Conservation (phyloP, 352 stramenopile species). For the Pythium sp. region DNA sequence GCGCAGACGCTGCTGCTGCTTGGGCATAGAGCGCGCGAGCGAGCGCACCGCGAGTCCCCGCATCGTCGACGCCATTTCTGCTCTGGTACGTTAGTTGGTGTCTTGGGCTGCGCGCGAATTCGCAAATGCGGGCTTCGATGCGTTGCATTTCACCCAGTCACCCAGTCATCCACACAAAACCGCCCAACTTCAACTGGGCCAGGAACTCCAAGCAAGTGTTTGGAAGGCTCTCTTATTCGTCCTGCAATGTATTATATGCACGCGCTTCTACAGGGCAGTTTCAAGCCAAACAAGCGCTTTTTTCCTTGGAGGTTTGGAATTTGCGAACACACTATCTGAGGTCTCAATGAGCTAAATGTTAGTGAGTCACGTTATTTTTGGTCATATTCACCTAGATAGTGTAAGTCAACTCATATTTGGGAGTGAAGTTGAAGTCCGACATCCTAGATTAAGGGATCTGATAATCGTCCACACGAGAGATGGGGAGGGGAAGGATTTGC, state of each 20-base stretch:
- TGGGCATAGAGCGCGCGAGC: not conserved
- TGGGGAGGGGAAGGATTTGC: not conserved
- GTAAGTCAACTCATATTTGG: no score
- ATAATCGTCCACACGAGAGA: conserved; percentile 8
- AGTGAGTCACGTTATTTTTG: no score
- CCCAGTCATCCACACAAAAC: conserved; percentile 2
- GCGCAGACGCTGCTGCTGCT: conserved; percentile 4
- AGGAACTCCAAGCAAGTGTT: not conserved
- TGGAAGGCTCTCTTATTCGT: not conserved
- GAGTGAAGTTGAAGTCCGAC: conserved; percentile 10
- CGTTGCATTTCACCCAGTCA: not conserved
- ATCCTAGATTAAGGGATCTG: conserved; percentile 6
- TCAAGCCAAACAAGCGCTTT: not conserved
- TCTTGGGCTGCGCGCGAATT: not conserved
- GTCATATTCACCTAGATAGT: no score
- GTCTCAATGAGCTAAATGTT: not conserved
- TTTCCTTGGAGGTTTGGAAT: no score
- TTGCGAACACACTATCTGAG: not conserved
- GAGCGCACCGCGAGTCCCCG: conserved; percentile 4
- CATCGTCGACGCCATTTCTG: conserved; percentile 11
- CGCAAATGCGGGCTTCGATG: conserved; percentile 2
- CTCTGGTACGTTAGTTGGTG: not conserved
- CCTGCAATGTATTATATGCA: not conserved
- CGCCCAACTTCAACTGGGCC: conserved; percentile 1
- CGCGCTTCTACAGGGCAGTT: not conserved